Evolutionary conservation across 163 green algal species (phyloP), one percentile per base, ranked within the genome.

Genomic region (Prototheca wickerhamii): DNA sequence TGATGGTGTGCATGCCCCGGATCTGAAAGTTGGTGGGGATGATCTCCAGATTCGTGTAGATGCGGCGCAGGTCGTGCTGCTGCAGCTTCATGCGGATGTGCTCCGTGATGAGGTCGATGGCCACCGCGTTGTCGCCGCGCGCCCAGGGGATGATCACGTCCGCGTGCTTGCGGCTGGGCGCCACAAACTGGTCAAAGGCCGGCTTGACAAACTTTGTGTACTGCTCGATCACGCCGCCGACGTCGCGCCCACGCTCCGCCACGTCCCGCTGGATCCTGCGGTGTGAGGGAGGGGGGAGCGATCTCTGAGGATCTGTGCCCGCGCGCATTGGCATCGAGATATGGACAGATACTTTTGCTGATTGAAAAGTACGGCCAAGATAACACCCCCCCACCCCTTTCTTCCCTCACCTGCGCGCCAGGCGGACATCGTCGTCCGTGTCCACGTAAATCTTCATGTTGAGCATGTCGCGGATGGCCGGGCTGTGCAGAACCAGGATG

Each of bases 371-470:
- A 15, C 37, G 10, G 10, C 37, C 37, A 44, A 10, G 1, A 0
- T 44, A 44, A 44, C 0, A 0, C 37, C 1, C 37, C 37, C 37
- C 37, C 37, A 10, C 37, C 37, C 37, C 0, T 1, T 44, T 1
- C n/a, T n/a, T n/a, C n/a, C 37, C 37, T 23, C 44, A 71, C 65
- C 65, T 58, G 28, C 80, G 63, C 7, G 86, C 87, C 54, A 96
- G 75, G 29, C 86, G 76, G 33, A 96, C 83, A 61, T 96, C 89
- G 68, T 96, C 89, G 62, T 96, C 92, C 46, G 91, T 96, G 76
- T 95, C 86, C 43, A 92, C 86, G 70, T 89, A 97, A 42, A 99
- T 86, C 84, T 96, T 97, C 92, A 98, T 97, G 83, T 98, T 93
- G 29, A 95, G 80, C 73, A 91, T 59, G 6, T 79, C 63, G 7